Conservation (phyloP, 139 green algal genomes). For the Edaphochlamys debaryana region DNA sequence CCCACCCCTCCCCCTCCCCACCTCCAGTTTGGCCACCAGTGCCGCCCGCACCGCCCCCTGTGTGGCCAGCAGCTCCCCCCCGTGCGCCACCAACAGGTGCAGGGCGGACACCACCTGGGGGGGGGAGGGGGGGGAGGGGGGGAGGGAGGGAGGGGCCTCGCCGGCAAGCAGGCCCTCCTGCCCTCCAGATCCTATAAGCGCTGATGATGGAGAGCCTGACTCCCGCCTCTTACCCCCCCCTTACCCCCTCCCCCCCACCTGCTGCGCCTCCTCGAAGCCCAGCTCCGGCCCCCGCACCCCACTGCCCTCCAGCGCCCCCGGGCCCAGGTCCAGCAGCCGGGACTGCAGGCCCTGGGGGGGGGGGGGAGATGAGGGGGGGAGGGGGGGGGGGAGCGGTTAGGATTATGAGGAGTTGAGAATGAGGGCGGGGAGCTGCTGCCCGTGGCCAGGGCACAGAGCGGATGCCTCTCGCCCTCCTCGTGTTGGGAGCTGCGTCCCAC, state of each 20-base stretch:
- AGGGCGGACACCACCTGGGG: constrained; percentile 11
- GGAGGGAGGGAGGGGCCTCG: neutral
- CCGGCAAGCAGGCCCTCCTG: too few relatives aligned
- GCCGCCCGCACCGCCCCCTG: neutral
- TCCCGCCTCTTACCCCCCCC: too few relatives aligned
- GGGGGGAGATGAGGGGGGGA: too few relatives aligned
- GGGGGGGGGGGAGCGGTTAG: too few relatives aligned
- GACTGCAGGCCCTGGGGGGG: constrained; percentile 2
- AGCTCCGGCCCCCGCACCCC: neutral
- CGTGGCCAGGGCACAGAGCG: too few relatives aligned
- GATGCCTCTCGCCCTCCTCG: too few relatives aligned
- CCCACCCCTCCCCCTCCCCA: neutral
- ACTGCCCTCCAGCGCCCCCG: constrained; percentile 10
- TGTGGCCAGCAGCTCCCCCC: constrained; percentile 15
- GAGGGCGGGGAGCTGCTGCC: too few relatives aligned
- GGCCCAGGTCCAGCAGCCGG: constrained; percentile 8
- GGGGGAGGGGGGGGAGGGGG: neutral
- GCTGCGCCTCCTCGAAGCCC: constrained; percentile 11
- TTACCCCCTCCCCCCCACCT: neutral
- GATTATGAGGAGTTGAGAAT: too few relatives aligned
- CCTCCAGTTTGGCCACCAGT: neutral
- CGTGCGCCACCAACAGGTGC: constrained; percentile 9
- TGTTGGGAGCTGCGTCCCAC: too few relatives aligned
- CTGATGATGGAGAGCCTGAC: too few relatives aligned
- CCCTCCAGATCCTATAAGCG: too few relatives aligned